phyloP scores from a whole-genome alignment of 805 yeast genomes.

The Schizosaccharomyces japonicus region DNA sequence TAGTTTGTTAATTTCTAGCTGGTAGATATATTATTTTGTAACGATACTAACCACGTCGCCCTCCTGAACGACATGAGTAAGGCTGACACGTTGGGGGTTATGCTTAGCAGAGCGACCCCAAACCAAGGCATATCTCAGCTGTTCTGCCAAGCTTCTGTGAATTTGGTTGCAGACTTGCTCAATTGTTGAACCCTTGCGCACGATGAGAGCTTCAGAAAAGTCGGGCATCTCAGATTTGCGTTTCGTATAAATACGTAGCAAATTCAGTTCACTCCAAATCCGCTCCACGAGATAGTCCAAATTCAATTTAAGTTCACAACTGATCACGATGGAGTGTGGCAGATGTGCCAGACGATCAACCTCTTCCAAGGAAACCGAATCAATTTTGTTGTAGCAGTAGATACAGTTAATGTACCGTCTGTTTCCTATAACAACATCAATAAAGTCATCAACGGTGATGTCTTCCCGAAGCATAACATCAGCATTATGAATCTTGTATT shows the following conservation, averaged over 20 bases:
- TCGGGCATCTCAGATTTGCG: conserved; percentile 46
- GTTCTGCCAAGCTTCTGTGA: conserved; percentile 76
- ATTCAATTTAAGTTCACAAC: conserved; percentile 74
- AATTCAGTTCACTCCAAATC: conserved; percentile 69
- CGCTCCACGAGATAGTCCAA: conserved; percentile 72
- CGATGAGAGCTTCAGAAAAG: conserved; percentile 75
- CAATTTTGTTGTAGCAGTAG: conserved; percentile 84
- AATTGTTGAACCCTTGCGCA: conserved; percentile 51
- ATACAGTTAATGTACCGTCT: conserved; percentile 75
- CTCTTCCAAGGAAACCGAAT: conserved; percentile 84
- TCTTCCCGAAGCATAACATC: conserved; percentile 72
- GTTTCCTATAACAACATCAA: conserved; percentile 69
- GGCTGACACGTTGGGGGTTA: conserved; percentile 90
- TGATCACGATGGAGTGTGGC: conserved; percentile 82
- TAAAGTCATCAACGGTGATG: conserved; percentile 76
- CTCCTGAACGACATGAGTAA: conserved; percentile 59
- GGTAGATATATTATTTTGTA: conserved; percentile 59
- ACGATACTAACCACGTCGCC: conserved; percentile 87
- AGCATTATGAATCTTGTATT: conserved; percentile 72
- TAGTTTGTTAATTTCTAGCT: no score
- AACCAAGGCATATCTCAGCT: conserved; percentile 79
- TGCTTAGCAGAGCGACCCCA: conserved; percentile 94
- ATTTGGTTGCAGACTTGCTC: conserved; percentile 77
- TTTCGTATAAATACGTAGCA: conserved; percentile 68
- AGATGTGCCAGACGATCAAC: conserved; percentile 76